phyloP scores from a whole-genome alignment of 78 protist species.

The Dictyostelium purpureum region DNA sequence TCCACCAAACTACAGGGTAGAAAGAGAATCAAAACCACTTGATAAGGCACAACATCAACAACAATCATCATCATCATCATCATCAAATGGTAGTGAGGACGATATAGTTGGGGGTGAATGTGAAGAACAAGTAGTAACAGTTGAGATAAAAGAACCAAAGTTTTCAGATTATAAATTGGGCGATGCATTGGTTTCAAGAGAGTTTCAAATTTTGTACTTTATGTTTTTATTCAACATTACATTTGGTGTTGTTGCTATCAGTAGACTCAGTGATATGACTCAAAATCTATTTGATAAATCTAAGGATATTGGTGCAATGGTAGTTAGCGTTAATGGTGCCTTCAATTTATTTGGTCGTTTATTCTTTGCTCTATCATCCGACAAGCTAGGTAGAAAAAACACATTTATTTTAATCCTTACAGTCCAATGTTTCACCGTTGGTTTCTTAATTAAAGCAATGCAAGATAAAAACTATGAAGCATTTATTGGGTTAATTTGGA shows the following conservation, averaged over 20 bases:
- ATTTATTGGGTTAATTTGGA: conserved; percentile 22
- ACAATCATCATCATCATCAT: not conserved
- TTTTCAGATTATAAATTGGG: not conserved
- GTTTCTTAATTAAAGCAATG: not conserved
- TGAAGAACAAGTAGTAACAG: not conserved
- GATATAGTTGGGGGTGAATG: not conserved
- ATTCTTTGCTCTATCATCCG: conserved; percentile 19
- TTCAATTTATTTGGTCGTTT: conserved; percentile 84
- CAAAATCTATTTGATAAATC: conserved; percentile 74
- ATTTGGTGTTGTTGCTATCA: conserved; percentile 68
- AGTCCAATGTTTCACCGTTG: conserved; percentile 1
- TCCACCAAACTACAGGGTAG: conserved; percentile 30
- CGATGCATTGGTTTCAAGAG: not conserved
- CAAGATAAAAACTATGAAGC: not conserved
- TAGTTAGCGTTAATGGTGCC: conserved; percentile 60
- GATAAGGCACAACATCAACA: not conserved
- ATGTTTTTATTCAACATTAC: conserved; percentile 35
- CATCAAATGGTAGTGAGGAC: not conserved
- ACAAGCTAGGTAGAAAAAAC: conserved; percentile 61
- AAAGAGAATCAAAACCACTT: not conserved
- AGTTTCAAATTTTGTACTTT: conserved; percentile 56
- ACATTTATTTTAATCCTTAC: not conserved
- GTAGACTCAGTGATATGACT: conserved; percentile 57
- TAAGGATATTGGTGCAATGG: conserved; percentile 38
- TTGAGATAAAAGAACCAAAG: not conserved